These are phyloP conservation scores for Erythrophleum ivorense DNA, from an alignment of 331 rosid species.

Conservation along the genomic window DNA sequence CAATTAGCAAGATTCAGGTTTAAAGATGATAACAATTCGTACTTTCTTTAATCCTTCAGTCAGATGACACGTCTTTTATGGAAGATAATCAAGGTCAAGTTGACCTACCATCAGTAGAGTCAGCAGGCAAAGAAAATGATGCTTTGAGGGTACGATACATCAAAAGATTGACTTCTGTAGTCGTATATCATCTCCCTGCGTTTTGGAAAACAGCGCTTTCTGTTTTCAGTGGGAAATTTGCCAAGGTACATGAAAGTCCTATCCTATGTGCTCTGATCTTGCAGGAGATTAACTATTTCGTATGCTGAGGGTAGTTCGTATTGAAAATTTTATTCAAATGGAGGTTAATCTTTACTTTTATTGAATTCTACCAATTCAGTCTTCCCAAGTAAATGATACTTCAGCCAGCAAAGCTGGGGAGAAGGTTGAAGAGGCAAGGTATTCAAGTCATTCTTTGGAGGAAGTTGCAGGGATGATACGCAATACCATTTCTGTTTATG, in stretches of 20 bases:
- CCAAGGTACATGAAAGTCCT: no score
- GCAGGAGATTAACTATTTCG: no score
- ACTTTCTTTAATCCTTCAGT: constrained; percentile 40
- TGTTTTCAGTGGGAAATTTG: constrained; percentile 91
- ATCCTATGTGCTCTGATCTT: no score
- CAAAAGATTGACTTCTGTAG: constrained; percentile 84
- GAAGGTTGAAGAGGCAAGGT: constrained; percentile 74
- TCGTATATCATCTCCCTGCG: constrained; percentile 77
- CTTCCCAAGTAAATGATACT: constrained; percentile 76
- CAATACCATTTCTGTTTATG: constrained; percentile 78
- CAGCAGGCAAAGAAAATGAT: constrained; percentile 76
- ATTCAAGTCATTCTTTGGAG: no score
- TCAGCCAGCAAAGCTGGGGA: constrained; percentile 74
- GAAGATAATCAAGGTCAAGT: no score
- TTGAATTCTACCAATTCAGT: no score
- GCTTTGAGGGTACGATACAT: constrained; percentile 86
- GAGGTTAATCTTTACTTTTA: no score
- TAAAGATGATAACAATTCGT: no score
- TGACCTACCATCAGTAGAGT: constrained; percentile 60
- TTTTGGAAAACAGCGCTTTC: constrained; percentile 91
- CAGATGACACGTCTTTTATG: no score
- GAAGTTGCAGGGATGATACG: constrained; percentile 84
- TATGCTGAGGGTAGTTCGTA: no score
- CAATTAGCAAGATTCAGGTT: no score
- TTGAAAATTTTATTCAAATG: no score